Conservation (phyloP, 2,329 filamentous ascomycete species). For the Pezicula neosporulosa region DNA sequence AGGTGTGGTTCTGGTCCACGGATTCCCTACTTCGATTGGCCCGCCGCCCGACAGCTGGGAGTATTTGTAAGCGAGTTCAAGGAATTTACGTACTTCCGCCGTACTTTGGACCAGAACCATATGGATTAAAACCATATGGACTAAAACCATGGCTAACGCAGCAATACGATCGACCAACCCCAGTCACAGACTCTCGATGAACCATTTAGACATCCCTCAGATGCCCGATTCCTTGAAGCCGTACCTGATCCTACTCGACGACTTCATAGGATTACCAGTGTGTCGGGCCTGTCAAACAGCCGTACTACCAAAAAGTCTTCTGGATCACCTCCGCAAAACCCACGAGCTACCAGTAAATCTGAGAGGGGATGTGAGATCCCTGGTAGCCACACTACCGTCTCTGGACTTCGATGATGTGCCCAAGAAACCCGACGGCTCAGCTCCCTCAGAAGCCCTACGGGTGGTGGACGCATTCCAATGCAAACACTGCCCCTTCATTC, state of each 20-base stretch:
- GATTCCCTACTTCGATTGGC: neutral
- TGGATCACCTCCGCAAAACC: slow-evolving; percentile 17
- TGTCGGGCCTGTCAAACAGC: slow-evolving; percentile 11
- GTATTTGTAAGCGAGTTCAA: neutral
- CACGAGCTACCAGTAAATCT: slow-evolving; percentile 10
- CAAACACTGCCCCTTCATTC: slow-evolving; percentile 14
- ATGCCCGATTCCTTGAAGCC: slow-evolving; percentile 3
- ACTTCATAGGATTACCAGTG: slow-evolving; percentile 7
- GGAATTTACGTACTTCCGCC: neutral
- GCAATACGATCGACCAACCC: neutral
- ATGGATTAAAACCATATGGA: slow-evolving; percentile 6
- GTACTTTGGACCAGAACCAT: slow-evolving; percentile 2
- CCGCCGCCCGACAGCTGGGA: neutral
- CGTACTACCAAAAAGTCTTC: slow-evolving; percentile 12
- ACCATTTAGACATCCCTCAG: neutral
- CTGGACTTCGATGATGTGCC: slow-evolving; percentile 10
- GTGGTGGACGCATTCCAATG: slow-evolving; percentile 14
- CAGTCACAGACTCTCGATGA: neutral
- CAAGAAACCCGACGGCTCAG: slow-evolving; percentile 2
- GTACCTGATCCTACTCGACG: slow-evolving; percentile 4
- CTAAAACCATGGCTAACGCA: slow-evolving; percentile 4
- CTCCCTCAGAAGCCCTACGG: slow-evolving; percentile 6
- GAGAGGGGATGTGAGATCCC: slow-evolving; percentile 1
- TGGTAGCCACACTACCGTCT: slow-evolving; percentile 5
- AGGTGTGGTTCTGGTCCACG: slow-evolving; percentile 6